Conservation (phyloP, 177 flowering plant species). For the Vitis hybrid region DNA sequence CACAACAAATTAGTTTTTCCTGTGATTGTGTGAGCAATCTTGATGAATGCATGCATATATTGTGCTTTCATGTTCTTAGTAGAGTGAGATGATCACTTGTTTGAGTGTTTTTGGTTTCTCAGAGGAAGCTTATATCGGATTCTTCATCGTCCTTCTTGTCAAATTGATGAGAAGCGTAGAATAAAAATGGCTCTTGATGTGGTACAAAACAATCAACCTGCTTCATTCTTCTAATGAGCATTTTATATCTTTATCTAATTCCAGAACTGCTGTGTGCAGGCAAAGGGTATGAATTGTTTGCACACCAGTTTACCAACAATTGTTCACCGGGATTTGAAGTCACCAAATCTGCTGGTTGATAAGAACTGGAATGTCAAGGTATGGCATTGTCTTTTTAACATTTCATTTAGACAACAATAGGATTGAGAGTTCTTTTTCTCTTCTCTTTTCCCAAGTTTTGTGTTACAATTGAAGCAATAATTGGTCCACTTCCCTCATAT, state of each 20-base stretch:
- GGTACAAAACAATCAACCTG: slow-evolving; percentile 44
- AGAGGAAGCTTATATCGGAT: slow-evolving; percentile 96
- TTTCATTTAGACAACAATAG: neutral
- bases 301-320: slow-evolving; percentile 91
- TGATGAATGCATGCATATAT: neutral
- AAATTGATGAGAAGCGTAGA: slow-evolving; percentile 90
- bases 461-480: too few relatives aligned
- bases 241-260: neutral
- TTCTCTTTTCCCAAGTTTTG: neutral
- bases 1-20: too few relatives aligned
- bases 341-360: slow-evolving; percentile 96
- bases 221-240: slow-evolving; percentile 1
- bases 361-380: slow-evolving; percentile 99
- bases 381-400: slow-evolving; percentile 2
- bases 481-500: too few relatives aligned
- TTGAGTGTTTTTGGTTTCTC: slow-evolving; percentile 23
- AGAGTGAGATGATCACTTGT: neutral
- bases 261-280: slow-evolving; percentile 46
- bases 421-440: neutral
- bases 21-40: too few relatives aligned
- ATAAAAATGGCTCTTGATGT: slow-evolving; percentile 99
- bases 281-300: slow-evolving; percentile 97
- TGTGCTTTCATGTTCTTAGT: slow-evolving; percentile 2
- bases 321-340: slow-evolving; percentile 96
- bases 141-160: slow-evolving; percentile 84